Evolutionary conservation across 2,329 filamentous ascomycete genomes (phyloP).

Genomic region (Exophiala oligosperma): DNA sequence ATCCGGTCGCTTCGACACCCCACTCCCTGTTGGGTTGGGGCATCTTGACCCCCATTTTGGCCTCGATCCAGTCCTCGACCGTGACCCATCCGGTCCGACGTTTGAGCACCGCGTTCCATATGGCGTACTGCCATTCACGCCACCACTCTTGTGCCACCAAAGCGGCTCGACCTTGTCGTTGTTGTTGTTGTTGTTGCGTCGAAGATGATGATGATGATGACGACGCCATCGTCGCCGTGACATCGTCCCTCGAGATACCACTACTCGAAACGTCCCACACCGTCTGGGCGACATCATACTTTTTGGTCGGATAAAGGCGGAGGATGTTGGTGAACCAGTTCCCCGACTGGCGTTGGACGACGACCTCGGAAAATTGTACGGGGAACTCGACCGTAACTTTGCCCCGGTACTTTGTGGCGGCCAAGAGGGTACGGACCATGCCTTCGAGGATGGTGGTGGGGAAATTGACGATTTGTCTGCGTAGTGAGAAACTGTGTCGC

Average conservation of each 20-base stretch:
- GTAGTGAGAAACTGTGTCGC: constrained; percentile 20
- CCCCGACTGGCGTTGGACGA: constrained; percentile 26
- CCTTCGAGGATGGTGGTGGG: constrained; percentile 28
- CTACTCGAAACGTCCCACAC: constrained; percentile 27
- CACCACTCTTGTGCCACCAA: constrained; percentile 30
- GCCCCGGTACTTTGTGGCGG: constrained; percentile 30
- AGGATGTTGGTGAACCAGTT: constrained; percentile 31
- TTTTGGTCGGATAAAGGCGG: constrained; percentile 26
- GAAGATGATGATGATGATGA: constrained; percentile 1
- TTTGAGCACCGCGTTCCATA: constrained; percentile 23
- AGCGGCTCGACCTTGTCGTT: constrained; percentile 1
- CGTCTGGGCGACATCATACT: constrained; percentile 29
- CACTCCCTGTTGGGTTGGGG: constrained; percentile 18
- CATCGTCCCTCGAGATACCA: constrained; percentile 5
- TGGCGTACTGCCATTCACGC: constrained; percentile 29
- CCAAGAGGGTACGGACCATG: constrained; percentile 31
- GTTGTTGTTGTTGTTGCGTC: neutral
- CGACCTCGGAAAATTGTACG: constrained; percentile 25
- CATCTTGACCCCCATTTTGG: constrained; percentile 20
- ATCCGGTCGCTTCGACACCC: constrained; percentile 9
- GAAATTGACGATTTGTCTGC: constrained; percentile 15
- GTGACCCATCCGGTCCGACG: constrained; percentile 20
- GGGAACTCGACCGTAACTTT: constrained; percentile 30
- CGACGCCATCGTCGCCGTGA: neutral
- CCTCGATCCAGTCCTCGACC: constrained; percentile 24